Base-by-base conservation (phyloP, 768 basidiomycete genomes). In the Hericium erinaceus region DNA sequence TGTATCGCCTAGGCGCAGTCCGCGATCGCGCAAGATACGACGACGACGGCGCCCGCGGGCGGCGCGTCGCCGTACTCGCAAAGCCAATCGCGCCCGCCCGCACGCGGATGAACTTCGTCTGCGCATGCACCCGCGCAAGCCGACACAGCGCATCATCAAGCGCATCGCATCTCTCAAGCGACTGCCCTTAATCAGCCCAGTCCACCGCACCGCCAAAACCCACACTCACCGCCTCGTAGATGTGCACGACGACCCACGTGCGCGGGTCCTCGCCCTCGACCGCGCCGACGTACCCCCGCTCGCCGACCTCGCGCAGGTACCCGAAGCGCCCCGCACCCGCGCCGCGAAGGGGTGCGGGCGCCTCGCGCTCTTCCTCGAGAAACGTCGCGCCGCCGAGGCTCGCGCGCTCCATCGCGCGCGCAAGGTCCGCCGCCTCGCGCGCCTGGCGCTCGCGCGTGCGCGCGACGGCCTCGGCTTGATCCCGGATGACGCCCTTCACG, bases 401-500 rank as follows among this genome's bases (percentile, higher is more conserved):
- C 26, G 75, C 77, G 61, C 77, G 81, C 69, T 88, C 87, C 83
- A 90, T 81, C 60, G 74, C 77, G 54, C 66, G 61, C 62, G 80
- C 77, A 60, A 83, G 60, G 4, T 75, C 78, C 39, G 80, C 77
- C 37, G 83, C 67, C 56, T 87, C 84, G 16, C 69, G 72, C 4
- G 74, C 75, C 11, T 74, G 74, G 61, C 78, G 80, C 24, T 78
- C 76, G n/a, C 80, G 77, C 52, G 79, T 75, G 20, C 83, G 66
- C 52, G 74, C 69, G 22, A 73, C 77, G 3, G 88, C 88, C 65
- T 93, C 91, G 58, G 83, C 75, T 33, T 82, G 78, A 70, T 93
- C 91, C 26, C 89, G 80, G 57, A 93, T 88, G 58, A 93, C 91
- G 24, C 91, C 90, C 63, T 93, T 93, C 50, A 92, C 91, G 20